Conservation (phyloP, 1,139 yeast species). For the Hemisphaericaspora subhashii region DNA sequence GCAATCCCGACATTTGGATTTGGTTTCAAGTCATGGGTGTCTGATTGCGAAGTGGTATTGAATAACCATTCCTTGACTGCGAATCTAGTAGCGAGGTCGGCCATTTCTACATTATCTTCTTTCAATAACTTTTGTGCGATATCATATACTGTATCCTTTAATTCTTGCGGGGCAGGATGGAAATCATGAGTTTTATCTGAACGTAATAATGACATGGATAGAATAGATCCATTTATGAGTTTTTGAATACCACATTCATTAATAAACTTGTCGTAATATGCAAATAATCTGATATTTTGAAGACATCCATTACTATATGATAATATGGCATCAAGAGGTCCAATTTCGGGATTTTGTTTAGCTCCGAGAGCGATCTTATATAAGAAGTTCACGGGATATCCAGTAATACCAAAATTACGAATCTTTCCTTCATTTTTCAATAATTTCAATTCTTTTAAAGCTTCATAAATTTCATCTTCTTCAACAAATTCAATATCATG, state of each 20-base stretch:
- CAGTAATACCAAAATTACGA: slow-evolving; percentile 74
- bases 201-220: slow-evolving; percentile 84
- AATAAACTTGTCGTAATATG: slow-evolving; percentile 50
- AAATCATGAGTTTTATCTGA: slow-evolving; percentile 66
- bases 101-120: slow-evolving; percentile 57
- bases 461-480: slow-evolving; percentile 55
- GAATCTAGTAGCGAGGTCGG: slow-evolving; percentile 77
- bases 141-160: slow-evolving; percentile 53
- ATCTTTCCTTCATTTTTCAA: slow-evolving; percentile 68
- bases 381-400: slow-evolving; percentile 78
- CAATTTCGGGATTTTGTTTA: slow-evolving; percentile 33
- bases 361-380: slow-evolving; percentile 47
- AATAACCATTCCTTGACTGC: slow-evolving; percentile 65
- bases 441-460: slow-evolving; percentile 56
- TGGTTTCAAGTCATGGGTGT: slow-evolving; percentile 18
- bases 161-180: slow-evolving; percentile 75
- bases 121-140: slow-evolving; percentile 48
- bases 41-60: slow-evolving; percentile 17
- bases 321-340: slow-evolving; percentile 67
- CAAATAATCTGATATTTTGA: slow-evolving; percentile 64
- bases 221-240: slow-evolving; percentile 77
- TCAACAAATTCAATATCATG: slow-evolving; percentile 88
- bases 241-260: slow-evolving; percentile 54
- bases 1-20: slow-evolving; percentile 58
- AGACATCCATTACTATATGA: slow-evolving; percentile 83